Base-by-base conservation (phyloP, 2,329 filamentous ascomycete species). In the Fusarium oligoseptatum region DNA sequence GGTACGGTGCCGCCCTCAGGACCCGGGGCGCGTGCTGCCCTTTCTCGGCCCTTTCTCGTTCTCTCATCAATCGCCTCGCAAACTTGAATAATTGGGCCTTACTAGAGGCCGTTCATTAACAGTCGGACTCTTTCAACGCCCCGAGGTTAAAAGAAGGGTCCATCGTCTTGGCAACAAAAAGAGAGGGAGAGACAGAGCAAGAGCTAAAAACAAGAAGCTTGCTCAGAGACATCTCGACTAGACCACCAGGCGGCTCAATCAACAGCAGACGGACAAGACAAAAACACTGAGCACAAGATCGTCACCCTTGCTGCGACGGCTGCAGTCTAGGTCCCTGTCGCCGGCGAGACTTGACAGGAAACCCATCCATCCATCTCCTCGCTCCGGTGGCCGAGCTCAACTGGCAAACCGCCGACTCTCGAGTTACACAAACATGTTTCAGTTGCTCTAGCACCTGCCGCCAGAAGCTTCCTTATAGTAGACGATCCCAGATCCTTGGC, bases 391-490 rank as follows among this genome's bases (percentile, higher is more conserved):
- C 75, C 69, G 72, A 76, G 62, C 74, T 76, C 69, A 68, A 77
- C 76, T 77, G 72, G 73, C 73, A 78, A 79, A 79, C 76, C 76
- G 66, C 77, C 76, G 76, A 73, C 70, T 67, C 50, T 78, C 70
- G 61, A 71, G 82, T 83, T 78, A 80, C 81, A 83, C 82, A 70
- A 77, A 66, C 77, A 78, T 83, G 82, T 83, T 82, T 82, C 81
- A 81, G 76, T 81, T 74, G 73, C 71, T 75, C 72, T 58, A 70
- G 69, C 48, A 71, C 60, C 56, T 74, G 67, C 58, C 73, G 65
- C 67, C 71, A 76, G 70, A 74, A 77, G 68, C 58, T 78, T 80
- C 70, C 71, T 70, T 73, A 76, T 76, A 80, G 55, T 50, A 73
- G 73, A 73, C 71, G 64, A 68, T 64, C 41, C 57, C 60, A 64